Evolutionary conservation across 129 eudicot species (phyloP).

Genomic region (Rutidosis leptorrhynchoides): DNA sequence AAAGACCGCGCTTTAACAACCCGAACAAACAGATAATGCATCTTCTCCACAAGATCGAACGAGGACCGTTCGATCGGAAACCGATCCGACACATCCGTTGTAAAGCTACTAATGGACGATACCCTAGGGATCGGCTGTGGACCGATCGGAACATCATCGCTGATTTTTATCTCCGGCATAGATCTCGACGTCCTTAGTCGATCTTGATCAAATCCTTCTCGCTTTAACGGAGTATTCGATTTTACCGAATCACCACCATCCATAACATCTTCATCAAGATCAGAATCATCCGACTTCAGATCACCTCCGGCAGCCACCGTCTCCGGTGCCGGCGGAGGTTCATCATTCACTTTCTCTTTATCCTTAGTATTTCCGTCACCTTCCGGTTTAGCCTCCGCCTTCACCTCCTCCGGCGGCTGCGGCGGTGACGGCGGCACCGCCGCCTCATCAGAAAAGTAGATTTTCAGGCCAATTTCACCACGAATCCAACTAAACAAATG

Average conservation of each 20-base stretch:
- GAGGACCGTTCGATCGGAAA: slow-evolving; percentile 58
- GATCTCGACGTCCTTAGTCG: slow-evolving; percentile 58
- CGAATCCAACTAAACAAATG: slow-evolving; percentile 64
- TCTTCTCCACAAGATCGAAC: slow-evolving; percentile 85
- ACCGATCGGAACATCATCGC: slow-evolving; percentile 33
- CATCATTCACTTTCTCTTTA: slow-evolving; percentile 22
- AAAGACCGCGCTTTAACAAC: slow-evolving; percentile 79
- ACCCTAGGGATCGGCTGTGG: slow-evolving; percentile 67
- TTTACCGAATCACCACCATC: slow-evolving; percentile 23
- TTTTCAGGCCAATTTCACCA: slow-evolving; percentile 82
- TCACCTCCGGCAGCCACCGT: not conserved
- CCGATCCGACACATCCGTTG: slow-evolving; percentile 55
- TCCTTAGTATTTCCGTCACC: slow-evolving; percentile 13
- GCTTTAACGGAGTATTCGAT: slow-evolving; percentile 14
- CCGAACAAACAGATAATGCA: slow-evolving; percentile 88
- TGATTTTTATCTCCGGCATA: slow-evolving; percentile 51
- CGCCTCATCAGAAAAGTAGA: slow-evolving; percentile 57
- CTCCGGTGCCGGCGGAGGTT: slow-evolving; percentile 18
- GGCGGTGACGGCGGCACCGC: slow-evolving; percentile 39
- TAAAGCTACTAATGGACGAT: slow-evolving; percentile 65
- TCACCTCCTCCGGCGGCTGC: slow-evolving; percentile 21
- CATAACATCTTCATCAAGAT: slow-evolving; percentile 9
- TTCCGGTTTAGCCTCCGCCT: slow-evolving; percentile 11
- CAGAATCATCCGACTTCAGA: slow-evolving; percentile 2
- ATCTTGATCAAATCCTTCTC: slow-evolving; percentile 36